Percentiles rank a stretch among this genome's conserved stretches.
Evolutionary conservation across 371 early-diverging fungal genomes (phyloP).

Genomic region (Mucor racemosus): DNA sequence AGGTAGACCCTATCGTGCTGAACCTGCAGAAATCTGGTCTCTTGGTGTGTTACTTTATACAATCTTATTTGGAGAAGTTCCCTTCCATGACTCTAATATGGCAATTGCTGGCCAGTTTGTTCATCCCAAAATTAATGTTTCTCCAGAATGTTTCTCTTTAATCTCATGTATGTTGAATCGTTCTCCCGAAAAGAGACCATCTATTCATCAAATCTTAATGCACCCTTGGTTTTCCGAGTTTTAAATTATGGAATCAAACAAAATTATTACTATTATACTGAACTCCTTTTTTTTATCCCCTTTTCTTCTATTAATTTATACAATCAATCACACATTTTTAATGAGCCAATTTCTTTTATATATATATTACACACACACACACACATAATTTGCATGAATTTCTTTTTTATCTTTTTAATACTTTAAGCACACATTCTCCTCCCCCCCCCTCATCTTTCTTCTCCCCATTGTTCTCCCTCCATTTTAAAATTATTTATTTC

Average conservation of each 20-base stretch:
- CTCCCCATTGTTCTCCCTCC: not conserved
- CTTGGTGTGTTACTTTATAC: conserved; percentile 80
- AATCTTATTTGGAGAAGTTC: conserved; percentile 74
- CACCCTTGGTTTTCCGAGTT: conserved; percentile 67
- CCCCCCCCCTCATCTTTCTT: not conserved
- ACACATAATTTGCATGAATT: conserved; percentile 2
- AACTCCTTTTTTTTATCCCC: not conserved
- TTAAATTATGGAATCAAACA: conserved; percentile 9
- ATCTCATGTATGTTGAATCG: conserved; percentile 70
- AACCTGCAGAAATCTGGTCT: conserved; percentile 84
- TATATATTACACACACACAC: not conserved
- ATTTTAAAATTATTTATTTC: not conserved
- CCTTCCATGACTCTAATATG: conserved; percentile 65
- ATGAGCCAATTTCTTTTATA: not conserved
- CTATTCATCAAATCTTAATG: conserved; percentile 62
- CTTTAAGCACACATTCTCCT: conserved; percentile 4
- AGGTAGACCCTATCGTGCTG: conserved; percentile 72
- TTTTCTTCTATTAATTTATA: conserved; percentile 4
- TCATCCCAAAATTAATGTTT: conserved; percentile 48
- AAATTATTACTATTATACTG: conserved; percentile 2
- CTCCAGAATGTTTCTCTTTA: conserved; percentile 59
- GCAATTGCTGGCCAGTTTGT: conserved; percentile 50
- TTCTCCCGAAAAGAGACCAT: conserved; percentile 59
- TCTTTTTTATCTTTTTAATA: not conserved
- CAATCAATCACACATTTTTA: not conserved